Base-by-base conservation (phyloP, 768 basidiomycete genomes). In the Erythrobasidium yunnanense region DNA sequence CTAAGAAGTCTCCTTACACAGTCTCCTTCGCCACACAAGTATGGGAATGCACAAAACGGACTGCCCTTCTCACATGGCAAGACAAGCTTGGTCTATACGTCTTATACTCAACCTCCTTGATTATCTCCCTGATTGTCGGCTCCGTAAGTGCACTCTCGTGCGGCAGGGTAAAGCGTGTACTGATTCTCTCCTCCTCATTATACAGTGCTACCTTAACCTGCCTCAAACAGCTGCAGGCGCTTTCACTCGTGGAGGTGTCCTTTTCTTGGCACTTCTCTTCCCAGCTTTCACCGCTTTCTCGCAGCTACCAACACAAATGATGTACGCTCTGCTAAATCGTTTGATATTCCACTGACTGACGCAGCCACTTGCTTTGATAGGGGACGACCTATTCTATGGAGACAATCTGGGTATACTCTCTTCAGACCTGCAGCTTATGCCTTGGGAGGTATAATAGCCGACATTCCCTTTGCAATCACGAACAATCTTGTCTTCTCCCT, bases 211-310 rank as follows among this genome's bases (percentile, higher is more conserved):
- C 78, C 83, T 84, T 72, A 82, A 85, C 52, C 81, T 86, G 53
- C 87, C 88, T 1, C 72, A 80, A 15, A 85, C 86, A 0, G 83
- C 90, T 4, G 80, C 81, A 45, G 90, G 90, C 32, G 87, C 85
- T 0, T 95, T 95, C 77, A 90, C 89, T 25, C 83, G 90, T 68
- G 88, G 88, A 50, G 81, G 87, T 76, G 83, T 90, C 30, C 81
- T 92, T 56, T 90, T 91, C 74, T 74, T 79, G 60, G 76, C 76
- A 68, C 74, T 77, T 54, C 73, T 60, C 71, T 71, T 73, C 69
- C 71, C 71, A 63, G 82, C 82, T 73, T 78, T 88, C 57, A 84
- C 87, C 71, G 85, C 85, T 0, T 77, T 77, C 73, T 76, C 75
- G 30, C 77, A 79, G 70, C 73, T 66, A 70, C 77, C 72, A 1